phyloP scores from a whole-genome alignment of 2,329 filamentous ascomycete species.

The Aspergillus nomiae region DNA sequence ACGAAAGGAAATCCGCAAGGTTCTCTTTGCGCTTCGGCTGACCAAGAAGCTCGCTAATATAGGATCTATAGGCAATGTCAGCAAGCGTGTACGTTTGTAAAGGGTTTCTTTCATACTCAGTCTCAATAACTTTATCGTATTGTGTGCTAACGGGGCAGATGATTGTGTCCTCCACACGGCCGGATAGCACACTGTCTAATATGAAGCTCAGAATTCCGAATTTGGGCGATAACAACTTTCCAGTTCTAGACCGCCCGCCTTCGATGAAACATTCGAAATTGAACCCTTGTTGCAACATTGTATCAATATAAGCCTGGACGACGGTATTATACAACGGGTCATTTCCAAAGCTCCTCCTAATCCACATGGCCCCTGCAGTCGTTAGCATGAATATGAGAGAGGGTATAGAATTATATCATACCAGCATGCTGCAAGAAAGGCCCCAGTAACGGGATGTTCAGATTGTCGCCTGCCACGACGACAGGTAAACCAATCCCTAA shows the following conservation, averaged over 20 bases:
- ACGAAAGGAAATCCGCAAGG: constrained; percentile 81
- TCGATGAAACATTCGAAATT: constrained; percentile 99
- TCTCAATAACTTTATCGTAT: constrained; percentile 98
- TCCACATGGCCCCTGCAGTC: constrained; percentile 79
- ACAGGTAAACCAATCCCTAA: constrained; percentile 85
- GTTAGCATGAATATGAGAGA: constrained; percentile 18
- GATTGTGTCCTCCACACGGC: constrained; percentile 84
- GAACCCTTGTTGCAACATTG: constrained; percentile 82
- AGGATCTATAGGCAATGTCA: constrained; percentile 58
- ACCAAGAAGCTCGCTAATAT: constrained; percentile 90
- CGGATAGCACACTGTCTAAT: constrained; percentile 84
- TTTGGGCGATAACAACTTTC: constrained; percentile 90
- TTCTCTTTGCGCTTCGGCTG: constrained; percentile 97
- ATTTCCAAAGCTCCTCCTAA: constrained; percentile 86
- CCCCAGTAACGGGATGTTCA: constrained; percentile 91
- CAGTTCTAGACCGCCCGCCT: constrained; percentile 87
- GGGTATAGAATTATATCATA: constrained; percentile 26
- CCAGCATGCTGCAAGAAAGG: constrained; percentile 91
- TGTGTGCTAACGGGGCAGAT: constrained; percentile 96
- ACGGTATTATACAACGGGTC: constrained; percentile 87
- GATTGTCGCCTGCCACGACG: constrained; percentile 91
- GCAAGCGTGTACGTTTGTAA: neutral
- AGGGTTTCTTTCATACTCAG: constrained; percentile 57
- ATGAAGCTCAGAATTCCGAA: constrained; percentile 94
- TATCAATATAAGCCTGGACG: constrained; percentile 97